phyloP scores from a whole-genome alignment of 106 monocot species.

The Dendrobium chrysotoxum region DNA sequence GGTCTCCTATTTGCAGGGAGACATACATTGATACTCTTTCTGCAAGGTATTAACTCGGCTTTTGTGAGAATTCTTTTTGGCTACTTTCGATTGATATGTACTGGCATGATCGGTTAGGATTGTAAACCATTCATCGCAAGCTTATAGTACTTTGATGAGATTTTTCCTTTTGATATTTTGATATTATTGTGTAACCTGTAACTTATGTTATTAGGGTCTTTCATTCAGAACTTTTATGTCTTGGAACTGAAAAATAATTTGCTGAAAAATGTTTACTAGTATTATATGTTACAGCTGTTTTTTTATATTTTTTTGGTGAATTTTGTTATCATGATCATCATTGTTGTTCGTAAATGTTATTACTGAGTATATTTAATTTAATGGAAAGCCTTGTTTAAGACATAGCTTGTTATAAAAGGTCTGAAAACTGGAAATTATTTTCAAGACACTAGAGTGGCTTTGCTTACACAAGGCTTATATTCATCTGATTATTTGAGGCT shows the following conservation, averaged over 20 bases:
- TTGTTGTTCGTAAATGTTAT: too few species aligned
- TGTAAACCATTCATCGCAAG: background rate
- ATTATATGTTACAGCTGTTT: too few species aligned
- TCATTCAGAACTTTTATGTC: background rate
- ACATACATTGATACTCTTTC: conserved; percentile 67
- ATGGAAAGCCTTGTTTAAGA: too few species aligned
- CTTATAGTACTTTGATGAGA: background rate
- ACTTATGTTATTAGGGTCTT: background rate
- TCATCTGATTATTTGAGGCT: background rate
- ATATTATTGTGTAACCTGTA: background rate
- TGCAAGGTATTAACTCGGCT: conserved; percentile 46
- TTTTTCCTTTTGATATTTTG: background rate
- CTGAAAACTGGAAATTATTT: background rate
- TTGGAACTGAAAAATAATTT: too few species aligned
- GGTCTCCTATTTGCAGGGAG: conserved; percentile 80
- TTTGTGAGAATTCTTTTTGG: background rate
- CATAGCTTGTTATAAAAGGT: background rate
- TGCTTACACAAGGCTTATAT: too few species aligned
- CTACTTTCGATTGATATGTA: background rate
- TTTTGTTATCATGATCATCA: too few species aligned
- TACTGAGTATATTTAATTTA: too few species aligned
- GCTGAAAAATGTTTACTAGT: too few species aligned
- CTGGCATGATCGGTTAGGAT: background rate
- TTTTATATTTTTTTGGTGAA: too few species aligned
- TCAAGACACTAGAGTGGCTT: too few species aligned